A percentile compares a stretch with the other conserved stretches of the same genome.
Evolutionary conservation across 805 yeast genomes (phyloP).

Genomic region (Saccharomyces paradoxus): DNA sequence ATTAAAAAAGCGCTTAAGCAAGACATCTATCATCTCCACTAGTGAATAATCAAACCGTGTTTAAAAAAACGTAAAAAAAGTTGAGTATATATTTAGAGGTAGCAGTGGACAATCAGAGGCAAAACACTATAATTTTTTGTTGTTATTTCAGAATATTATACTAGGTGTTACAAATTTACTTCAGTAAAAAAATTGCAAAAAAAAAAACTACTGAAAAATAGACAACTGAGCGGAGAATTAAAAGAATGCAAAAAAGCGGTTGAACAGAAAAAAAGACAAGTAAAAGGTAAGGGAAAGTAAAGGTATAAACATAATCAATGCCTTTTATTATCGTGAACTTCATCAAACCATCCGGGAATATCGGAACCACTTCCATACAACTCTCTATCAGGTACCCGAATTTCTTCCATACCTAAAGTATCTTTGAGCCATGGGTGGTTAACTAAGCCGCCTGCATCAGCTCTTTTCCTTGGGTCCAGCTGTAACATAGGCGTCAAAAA

Average conservation of each 20-base stretch:
- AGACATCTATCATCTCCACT: background rate
- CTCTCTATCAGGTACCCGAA: constrained; percentile 56
- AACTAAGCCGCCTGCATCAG: constrained; percentile 93
- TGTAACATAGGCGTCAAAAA: constrained; percentile 78
- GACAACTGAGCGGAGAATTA: background rate
- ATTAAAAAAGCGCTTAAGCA: background rate
- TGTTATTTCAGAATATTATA: background rate
- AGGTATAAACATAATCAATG: constrained; percentile 18
- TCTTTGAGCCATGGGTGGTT: constrained; percentile 79
- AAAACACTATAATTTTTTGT: background rate
- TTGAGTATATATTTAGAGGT: background rate
- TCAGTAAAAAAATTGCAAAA: background rate
- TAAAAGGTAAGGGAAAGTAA: background rate
- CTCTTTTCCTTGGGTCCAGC: constrained; percentile 70
- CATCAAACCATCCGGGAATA: constrained; percentile 84
- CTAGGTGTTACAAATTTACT: constrained; percentile 34
- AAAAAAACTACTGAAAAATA: background rate
- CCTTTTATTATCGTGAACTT: constrained; percentile 39
- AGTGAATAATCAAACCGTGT: background rate
- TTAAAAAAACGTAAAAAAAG: background rate
- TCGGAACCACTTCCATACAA: constrained; percentile 78
- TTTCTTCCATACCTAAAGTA: constrained; percentile 66
- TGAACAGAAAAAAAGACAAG: too few relatives aligned
- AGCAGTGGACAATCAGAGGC: background rate
- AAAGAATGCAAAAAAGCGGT: background rate